Conservation (phyloP, 2,329 filamentous ascomycete genomes). For the Bipolaris gigantea region DNA sequence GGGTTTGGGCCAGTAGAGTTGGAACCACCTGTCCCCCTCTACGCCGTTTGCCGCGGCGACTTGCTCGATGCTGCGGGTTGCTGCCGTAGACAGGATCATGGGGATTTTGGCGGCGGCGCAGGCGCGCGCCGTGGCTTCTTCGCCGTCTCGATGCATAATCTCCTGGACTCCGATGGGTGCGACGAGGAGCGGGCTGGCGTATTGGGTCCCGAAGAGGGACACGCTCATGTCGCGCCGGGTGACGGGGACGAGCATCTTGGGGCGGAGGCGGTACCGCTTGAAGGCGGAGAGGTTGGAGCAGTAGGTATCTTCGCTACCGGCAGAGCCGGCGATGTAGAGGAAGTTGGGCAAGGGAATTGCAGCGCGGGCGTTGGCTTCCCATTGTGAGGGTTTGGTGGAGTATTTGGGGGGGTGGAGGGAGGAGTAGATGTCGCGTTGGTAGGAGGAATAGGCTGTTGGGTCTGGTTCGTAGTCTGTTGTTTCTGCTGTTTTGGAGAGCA, state of each 20-base stretch:
- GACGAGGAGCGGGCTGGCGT: conserved; percentile 60
- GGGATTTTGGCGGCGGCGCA: conserved; percentile 64
- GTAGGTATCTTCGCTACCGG: conserved; percentile 44
- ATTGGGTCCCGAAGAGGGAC: conserved; percentile 47
- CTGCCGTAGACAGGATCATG: conserved; percentile 68
- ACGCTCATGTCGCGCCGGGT: conserved; percentile 30
- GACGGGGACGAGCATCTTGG: conserved; percentile 46
- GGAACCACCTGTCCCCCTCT: conserved; percentile 66
- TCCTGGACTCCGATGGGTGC: conserved; percentile 71
- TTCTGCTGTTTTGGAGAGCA: conserved; percentile 1
- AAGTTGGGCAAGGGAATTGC: conserved; percentile 45
- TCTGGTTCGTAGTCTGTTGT: conserved; percentile 39
- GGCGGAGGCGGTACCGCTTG: conserved; percentile 44
- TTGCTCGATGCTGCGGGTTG: conserved; percentile 66
- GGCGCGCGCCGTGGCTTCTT: conserved; percentile 65
- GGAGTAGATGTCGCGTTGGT: conserved; percentile 45
- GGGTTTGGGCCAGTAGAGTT: conserved; percentile 74
- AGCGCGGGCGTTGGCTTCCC: conserved; percentile 42
- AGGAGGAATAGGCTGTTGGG: conserved; percentile 37
- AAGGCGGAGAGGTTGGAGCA: conserved; percentile 45
- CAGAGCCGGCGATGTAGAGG: conserved; percentile 45
- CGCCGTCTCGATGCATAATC: conserved; percentile 67
- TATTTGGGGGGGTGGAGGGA: conserved; percentile 43
- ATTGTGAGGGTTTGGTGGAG: conserved; percentile 47
- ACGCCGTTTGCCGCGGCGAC: conserved; percentile 60